Evolutionary conservation across 768 basidiomycete species (phyloP).

Genomic region (Hydnomerulius pinastri): DNA sequence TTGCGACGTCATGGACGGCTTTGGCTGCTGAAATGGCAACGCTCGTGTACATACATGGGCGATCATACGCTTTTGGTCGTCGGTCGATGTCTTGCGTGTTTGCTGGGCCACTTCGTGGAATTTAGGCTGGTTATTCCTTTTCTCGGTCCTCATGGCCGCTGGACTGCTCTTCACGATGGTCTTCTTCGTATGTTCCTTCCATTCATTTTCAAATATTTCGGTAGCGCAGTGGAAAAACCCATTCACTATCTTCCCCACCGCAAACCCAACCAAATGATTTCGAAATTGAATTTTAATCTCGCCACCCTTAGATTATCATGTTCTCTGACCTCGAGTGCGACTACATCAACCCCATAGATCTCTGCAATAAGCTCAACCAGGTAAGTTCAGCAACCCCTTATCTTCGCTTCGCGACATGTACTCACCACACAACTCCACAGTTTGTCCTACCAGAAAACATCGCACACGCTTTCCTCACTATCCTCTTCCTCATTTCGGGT

Average conservation of each 20-base stretch:
- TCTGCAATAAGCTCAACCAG: conserved; percentile 99
- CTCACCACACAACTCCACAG: conserved; percentile 43
- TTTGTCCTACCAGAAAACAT: conserved; percentile 97
- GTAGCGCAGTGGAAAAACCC: not conserved
- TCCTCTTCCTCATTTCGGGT: conserved; percentile 90
- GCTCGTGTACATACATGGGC: too few species aligned
- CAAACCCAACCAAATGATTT: not conserved
- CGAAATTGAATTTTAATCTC: not conserved
- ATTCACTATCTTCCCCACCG: too few species aligned
- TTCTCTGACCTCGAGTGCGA: conserved; percentile 99
- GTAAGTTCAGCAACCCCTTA: conserved; percentile 43
- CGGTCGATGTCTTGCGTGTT: not conserved
- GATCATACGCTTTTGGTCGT: too few species aligned
- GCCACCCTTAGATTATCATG: conserved; percentile 89
- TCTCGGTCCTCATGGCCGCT: conserved; percentile 93
- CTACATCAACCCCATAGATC: conserved; percentile 99
- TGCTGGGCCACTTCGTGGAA: not conserved
- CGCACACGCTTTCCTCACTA: conserved; percentile 88
- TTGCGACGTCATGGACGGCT: too few species aligned
- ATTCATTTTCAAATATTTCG: not conserved
- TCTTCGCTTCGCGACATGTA: not conserved
- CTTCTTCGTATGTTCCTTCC: conserved; percentile 81
- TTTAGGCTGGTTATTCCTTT: conserved; percentile 94
- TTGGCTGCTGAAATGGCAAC: too few species aligned
- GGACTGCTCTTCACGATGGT: conserved; percentile 98